Evolutionary conservation across 768 basidiomycete species (phyloP).

Genomic region (Rhodotorula paludigena): DNA sequence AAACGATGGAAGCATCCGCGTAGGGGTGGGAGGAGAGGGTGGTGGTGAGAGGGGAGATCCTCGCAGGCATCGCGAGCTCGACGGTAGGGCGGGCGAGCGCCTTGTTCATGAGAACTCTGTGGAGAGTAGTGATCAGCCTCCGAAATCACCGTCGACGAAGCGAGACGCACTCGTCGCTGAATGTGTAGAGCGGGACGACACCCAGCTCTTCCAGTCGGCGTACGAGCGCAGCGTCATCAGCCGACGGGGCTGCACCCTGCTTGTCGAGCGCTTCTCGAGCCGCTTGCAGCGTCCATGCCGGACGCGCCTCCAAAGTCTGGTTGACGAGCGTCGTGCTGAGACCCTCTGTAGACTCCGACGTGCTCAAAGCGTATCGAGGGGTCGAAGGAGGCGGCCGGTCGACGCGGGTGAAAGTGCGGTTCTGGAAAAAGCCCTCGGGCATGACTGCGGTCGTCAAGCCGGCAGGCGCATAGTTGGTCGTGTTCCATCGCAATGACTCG

Average conservation of each 20-base stretch:
- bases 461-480: neutral
- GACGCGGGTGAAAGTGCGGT: slow-evolving; percentile 4
- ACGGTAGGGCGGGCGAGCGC: slow-evolving; percentile 2
- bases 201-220: neutral
- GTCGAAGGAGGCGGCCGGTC: neutral
- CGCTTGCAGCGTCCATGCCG: neutral
- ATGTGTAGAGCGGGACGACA: neutral
- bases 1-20: neutral
- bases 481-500: slow-evolving; percentile 1
- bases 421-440: neutral
- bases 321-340: neutral
- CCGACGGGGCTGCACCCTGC: neutral
- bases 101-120: slow-evolving; percentile 19
- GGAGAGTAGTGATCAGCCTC: no score
- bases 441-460: neutral
- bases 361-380: no score
- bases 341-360: no score
- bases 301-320: neutral
- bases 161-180: slow-evolving; percentile 6
- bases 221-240: neutral
- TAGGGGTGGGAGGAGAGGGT: neutral
- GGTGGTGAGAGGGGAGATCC: neutral
- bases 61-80: slow-evolving; percentile 1
- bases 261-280: slow-evolving; percentile 2
- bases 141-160: neutral